Evolutionary conservation across 2,329 filamentous ascomycete species (phyloP), one percentile per base, ranked within the genome.

Genomic region (Sporothrix variecibatus): DNA sequence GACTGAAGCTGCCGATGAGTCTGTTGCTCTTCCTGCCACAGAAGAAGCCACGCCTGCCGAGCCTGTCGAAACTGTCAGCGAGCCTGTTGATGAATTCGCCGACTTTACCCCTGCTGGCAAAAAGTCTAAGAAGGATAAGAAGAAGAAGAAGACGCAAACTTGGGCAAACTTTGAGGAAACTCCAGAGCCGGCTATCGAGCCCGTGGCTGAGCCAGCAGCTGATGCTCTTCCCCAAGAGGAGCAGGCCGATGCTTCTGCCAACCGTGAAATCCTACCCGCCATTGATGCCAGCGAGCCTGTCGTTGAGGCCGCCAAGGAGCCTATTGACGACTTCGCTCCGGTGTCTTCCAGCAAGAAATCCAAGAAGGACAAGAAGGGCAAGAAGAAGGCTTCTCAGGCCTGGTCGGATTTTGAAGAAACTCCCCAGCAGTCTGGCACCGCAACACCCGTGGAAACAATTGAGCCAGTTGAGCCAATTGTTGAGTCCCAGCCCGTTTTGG

Each of bases 91-190:
- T 2, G 46, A 51, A 20, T 6, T 46, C 11, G 12, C 43, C 20
- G 43, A 68, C 26, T 51, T 68, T 12, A 26, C 65, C 26, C 65
- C 65, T 2, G 65, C 34, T 6, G 15, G 26, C 28, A 23, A 73
- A 43, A 26, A 53, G 71, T 71, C 65, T 40, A 74, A 75, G 43
- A 74, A 75, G 46, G 65, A 64, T 31, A 74, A 74, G 67, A 71
- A 72, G 23, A 75, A 68, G 71, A 53, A 40, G 40, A 69, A 56
- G 28, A 11, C 20, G 7, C 67, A 69, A 28, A 20, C 46, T 5
- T 69, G 26, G 67, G 4, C 26, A 6, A 23, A 38, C 38, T 12
- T 34, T 7, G 67, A 60, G 15, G 43, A 40, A 23, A 31, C 71
- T 23, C 51, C 51, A 3, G 51, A 56, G 51, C 23, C n/a, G 51